Percentiles rank a stretch among this genome's conserved stretches.
phyloP scores from a whole-genome alignment of 768 basidiomycete genomes.

The Tulasnella sp. region DNA sequence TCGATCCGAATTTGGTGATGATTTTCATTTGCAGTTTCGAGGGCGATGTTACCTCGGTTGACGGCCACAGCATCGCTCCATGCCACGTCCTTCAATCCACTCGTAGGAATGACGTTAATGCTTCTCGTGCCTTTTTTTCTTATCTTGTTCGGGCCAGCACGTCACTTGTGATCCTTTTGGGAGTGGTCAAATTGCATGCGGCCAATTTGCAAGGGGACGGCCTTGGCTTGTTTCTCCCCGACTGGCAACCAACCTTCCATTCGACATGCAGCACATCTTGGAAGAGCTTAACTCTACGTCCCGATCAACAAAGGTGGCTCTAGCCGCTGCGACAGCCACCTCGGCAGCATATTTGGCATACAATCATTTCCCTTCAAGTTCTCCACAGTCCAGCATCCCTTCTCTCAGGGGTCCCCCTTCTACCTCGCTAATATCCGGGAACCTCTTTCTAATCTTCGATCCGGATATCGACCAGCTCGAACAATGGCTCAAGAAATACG shows the following conservation, averaged over 20 bases:
- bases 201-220: not conserved
- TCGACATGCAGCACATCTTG: not conserved
- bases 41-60: not conserved
- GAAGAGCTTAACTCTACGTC: not conserved
- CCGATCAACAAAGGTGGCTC: not conserved
- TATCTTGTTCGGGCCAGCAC: not conserved
- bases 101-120: not conserved
- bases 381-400: not conserved
- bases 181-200: not conserved
- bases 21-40: not conserved
- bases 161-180: not conserved
- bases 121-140: not conserved
- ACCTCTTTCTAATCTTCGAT: not conserved
- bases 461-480: not conserved
- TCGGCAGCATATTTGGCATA: not conserved
- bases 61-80: not conserved
- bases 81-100: not conserved
- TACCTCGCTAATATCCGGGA: not conserved
- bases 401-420: not conserved
- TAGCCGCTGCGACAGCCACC: constrained; percentile 1
- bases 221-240: not conserved
- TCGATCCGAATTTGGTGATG: not conserved
- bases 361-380: not conserved
- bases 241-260: not conserved
- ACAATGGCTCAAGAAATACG: not conserved